Percentiles rank a stretch among this genome's conserved stretches.
Evolutionary conservation across 306 rosid species (phyloP).

Genomic region (Begonia masoniana): DNA sequence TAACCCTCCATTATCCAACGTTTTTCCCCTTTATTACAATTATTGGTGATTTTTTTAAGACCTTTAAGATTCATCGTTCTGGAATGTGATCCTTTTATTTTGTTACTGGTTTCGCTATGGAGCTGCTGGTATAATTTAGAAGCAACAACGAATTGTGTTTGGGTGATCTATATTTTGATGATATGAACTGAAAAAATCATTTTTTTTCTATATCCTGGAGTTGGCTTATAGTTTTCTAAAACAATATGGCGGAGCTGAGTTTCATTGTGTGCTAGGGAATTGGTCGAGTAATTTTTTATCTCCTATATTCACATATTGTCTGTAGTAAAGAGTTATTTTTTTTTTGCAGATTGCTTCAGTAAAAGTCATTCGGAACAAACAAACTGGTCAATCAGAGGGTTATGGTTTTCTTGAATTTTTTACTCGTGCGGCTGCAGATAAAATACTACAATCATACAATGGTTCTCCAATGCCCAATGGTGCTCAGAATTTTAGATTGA

Average conservation of each 20-base stretch:
- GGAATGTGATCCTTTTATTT: too few species aligned
- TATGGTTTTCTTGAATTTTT: conserved; percentile 83
- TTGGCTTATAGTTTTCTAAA: too few species aligned
- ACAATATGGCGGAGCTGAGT: too few species aligned
- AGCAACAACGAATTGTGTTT: too few species aligned
- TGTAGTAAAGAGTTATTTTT: conserved; percentile 1
- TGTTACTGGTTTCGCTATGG: too few species aligned
- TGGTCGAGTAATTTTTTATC: background rate
- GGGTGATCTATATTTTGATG: too few species aligned
- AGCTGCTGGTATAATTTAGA: too few species aligned
- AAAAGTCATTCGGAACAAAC: conserved; percentile 86
- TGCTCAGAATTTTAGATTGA: conserved; percentile 65
- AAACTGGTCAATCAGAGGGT: conserved; percentile 69
- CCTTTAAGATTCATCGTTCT: too few species aligned
- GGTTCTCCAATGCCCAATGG: conserved; percentile 87
- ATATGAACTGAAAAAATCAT: too few species aligned
- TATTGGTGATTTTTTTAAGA: background rate
- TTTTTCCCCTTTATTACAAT: too few species aligned
- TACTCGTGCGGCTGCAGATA: conserved; percentile 62
- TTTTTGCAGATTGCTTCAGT: conserved; percentile 41
- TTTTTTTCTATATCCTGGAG: too few species aligned
- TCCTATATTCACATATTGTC: background rate
- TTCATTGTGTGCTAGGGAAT: background rate
- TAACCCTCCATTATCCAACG: too few species aligned
- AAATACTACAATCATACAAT: conserved; percentile 54